Percentiles rank a stretch among this genome's conserved stretches.
Evolutionary conservation across 2,329 filamentous ascomycete species (phyloP).

Genomic region (Lachnellula subtilissima): DNA sequence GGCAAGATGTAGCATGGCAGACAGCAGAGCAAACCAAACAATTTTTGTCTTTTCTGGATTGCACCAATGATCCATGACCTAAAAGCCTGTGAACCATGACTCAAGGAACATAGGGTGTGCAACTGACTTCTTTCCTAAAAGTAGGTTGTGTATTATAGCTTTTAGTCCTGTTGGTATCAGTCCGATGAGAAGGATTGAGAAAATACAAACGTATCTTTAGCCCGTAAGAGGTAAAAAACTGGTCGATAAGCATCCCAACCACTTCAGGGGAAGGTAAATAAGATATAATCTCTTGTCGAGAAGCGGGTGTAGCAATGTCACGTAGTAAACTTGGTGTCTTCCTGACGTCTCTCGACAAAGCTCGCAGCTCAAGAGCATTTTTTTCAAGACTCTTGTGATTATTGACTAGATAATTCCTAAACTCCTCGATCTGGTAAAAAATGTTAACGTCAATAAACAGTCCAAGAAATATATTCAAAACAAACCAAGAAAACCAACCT

Average conservation of each 20-base stretch:
- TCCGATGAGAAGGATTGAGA: too few relatives aligned
- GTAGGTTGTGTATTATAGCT: constrained; percentile 12
- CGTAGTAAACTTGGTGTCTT: constrained; percentile 6
- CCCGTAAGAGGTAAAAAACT: constrained; percentile 2
- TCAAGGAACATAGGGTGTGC: neutral
- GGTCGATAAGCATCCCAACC: constrained; percentile 8
- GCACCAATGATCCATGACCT: constrained; percentile 11
- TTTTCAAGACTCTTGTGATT: constrained; percentile 7
- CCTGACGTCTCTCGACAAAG: neutral
- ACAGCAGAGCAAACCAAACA: constrained; percentile 13
- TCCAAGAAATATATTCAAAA: neutral
- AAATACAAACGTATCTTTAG: too few relatives aligned
- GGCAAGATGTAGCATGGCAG: constrained; percentile 9
- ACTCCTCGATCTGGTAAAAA: constrained; percentile 9
- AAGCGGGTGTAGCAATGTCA: neutral
- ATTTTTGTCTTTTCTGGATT: constrained; percentile 7
- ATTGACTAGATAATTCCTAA: constrained; percentile 3
- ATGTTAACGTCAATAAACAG: neutral
- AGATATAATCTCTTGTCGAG: constrained; percentile 9
- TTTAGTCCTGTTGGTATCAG: neutral
- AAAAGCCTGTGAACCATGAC: neutral
- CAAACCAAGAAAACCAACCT: neutral
- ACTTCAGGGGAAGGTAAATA: constrained; percentile 2
- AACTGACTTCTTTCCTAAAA: constrained; percentile 11
- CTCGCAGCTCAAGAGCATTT: constrained; percentile 1